Base-by-base conservation (phyloP, 202 grass and related monocot species). In the Cymbopogon flexuosus region DNA sequence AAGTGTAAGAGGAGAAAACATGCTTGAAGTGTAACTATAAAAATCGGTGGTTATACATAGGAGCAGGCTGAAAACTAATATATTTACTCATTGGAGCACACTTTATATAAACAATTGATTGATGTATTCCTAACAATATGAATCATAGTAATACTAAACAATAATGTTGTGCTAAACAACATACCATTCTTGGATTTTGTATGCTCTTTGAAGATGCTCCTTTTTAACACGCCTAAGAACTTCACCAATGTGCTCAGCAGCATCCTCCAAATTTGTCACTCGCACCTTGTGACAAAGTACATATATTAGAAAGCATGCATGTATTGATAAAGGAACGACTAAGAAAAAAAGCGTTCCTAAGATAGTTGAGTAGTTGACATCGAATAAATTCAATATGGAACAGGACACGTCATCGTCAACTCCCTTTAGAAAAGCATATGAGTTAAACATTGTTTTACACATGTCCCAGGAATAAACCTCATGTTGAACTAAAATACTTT, bases 171-270 rank as follows among this genome's bases (percentile, higher is more conserved):
- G 59, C 5, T 24, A 46, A 47, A 70, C 5, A 27, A 43, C 42
- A 73, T 91, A 94, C 95, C 95, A 98, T 12, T 94, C 88, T 51
- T 94, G 61, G 74, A 98, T 91, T 84, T 94, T 98, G 79, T 98
- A 98, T 8, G 95, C 95, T 76, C 95, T 93, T 86, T 95, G 86
- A 35, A 98, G 84, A 88, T 98, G 92, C 73, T 93, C 84, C 70
- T 87, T 95, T 72, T 98, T 98, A 83, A 98, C 95, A 16, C 92
- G 92, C 62, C 86, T 93, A 54, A 98, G 67, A 86, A 98, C 95
- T 77, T 98, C 95, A 33, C 95, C 95, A 75, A 98, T 98, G 76
- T 98, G 95, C 72, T 98, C 92, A 72, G 95, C 80, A 69, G 95
- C 92, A 89, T 98, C 92, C 81, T 8, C 86, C 87, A 98, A 95